These are phyloP conservation scores for Apophysomyces ossiformis DNA, from an alignment of 371 early-diverging fungal species.

Conservation along the genomic window DNA sequence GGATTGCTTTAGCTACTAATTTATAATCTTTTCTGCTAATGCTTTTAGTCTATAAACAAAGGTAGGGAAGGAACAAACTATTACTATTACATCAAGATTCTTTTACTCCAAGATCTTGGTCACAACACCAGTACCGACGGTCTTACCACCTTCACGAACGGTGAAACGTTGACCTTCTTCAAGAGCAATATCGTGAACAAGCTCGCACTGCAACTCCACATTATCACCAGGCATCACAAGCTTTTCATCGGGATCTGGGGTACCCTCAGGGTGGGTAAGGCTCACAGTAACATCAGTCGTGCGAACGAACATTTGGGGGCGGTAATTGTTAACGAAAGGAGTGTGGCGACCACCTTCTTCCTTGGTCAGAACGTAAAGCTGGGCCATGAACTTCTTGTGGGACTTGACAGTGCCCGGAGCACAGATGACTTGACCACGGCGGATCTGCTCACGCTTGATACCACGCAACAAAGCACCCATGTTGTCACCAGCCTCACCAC, in stretches of 20 bases:
- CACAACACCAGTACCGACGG: constrained; percentile 92
- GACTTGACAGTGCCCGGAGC: constrained; percentile 92
- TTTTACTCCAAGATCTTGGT: constrained; percentile 48
- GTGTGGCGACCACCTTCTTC: constrained; percentile 99
- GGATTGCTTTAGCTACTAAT: too few relatives aligned
- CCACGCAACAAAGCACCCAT: constrained; percentile 97
- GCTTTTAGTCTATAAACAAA: not conserved
- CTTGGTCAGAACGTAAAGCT: constrained; percentile 94
- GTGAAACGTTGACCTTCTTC: constrained; percentile 96
- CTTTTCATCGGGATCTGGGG: constrained; percentile 85
- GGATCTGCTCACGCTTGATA: constrained; percentile 95
- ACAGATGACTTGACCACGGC: constrained; percentile 93
- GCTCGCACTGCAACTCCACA: constrained; percentile 83
- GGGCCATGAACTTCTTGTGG: constrained; percentile 92
- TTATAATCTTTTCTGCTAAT: not conserved
- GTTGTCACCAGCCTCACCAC: constrained; percentile 98
- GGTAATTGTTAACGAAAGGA: constrained; percentile 95
- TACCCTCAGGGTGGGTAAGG: constrained; percentile 83
- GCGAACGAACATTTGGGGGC: constrained; percentile 94
- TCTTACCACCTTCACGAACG: constrained; percentile 97
- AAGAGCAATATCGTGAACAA: constrained; percentile 82
- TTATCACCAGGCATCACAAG: constrained; percentile 99
- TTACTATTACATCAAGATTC: not conserved
- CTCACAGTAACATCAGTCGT: constrained; percentile 94
- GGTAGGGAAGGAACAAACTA: not conserved